Conservation (phyloP, 306 rosid species). For the Fragaria ananassa region DNA sequence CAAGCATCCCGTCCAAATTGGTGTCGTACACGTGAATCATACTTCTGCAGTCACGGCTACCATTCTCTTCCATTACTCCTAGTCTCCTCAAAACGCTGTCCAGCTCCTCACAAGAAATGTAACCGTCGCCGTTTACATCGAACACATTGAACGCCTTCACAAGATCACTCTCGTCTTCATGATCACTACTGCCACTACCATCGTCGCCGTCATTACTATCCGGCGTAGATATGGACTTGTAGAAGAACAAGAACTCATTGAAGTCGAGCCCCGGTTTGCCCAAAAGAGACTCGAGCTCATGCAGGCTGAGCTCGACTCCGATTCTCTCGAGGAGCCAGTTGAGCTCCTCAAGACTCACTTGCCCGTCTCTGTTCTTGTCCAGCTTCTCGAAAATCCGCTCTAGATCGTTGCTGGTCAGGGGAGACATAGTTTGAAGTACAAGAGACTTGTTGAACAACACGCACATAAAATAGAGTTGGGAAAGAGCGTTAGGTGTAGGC, state of each 20-base stretch:
- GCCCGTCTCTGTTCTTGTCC: constrained; percentile 60
- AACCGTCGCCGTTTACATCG: constrained; percentile 75
- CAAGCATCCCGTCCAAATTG: constrained; percentile 68
- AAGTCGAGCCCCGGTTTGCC: constrained; percentile 49
- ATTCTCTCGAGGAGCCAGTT: constrained; percentile 43
- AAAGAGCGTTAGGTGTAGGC: neutral
- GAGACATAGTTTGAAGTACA: constrained; percentile 30
- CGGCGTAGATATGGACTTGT: constrained; percentile 44
- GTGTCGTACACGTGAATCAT: constrained; percentile 68
- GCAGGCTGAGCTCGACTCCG: constrained; percentile 25
- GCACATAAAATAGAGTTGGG: neutral
- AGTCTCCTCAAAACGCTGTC: constrained; percentile 53
- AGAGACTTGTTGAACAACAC: neutral
- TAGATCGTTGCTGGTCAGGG: constrained; percentile 48
- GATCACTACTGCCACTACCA: neutral
- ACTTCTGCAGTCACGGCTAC: constrained; percentile 38
- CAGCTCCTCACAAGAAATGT: constrained; percentile 62
- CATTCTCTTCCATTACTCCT: constrained; percentile 52
- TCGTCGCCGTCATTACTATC: constrained; percentile 3
- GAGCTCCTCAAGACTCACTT: constrained; percentile 58
- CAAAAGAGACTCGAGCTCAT: constrained; percentile 50
- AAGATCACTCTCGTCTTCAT: constrained; percentile 50
- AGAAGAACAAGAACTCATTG: constrained; percentile 59
- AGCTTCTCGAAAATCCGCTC: constrained; percentile 60
- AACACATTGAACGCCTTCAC: constrained; percentile 67